Evolutionary conservation across 2,329 filamentous ascomycete genomes (phyloP), one percentile per base, ranked within the genome.

Genomic region (Diaporthe ilicicola): DNA sequence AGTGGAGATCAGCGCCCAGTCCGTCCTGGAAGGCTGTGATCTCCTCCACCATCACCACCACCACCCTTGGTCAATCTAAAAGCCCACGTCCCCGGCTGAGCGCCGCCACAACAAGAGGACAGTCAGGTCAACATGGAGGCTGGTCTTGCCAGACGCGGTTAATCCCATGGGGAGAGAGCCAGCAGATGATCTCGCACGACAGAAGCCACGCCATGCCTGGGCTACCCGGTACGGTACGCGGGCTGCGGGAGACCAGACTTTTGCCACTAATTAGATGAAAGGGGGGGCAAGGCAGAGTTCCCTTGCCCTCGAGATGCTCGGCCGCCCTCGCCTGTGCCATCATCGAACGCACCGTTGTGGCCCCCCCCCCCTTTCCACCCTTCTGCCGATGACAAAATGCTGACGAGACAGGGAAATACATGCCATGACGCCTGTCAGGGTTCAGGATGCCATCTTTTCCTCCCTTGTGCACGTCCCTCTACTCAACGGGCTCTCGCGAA

Each of bases 231-330:
- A 34, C 32, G 9, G 4, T 34, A 34, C 32, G 9, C 9, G 9
- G n/a, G 32, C 59, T n/a, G 59, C 59, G 59, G 29, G n/a, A 64
- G 32, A 48, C n/a, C 46, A 50, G 29, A 27, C 17, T 6, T 64
- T 64, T 64, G 59, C 59, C 59, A 64, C 59, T 64, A 37, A 37
- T 50, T 64, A 64, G 59, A 64, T 64, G 59, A 64, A 27, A 64
- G 59, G 59, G 54, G 56, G 56, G 13, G 34, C 44, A 42, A 50
- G 44, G 29, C 5, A 64, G 24, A 44, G 42, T 29, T 64, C 42
- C 50, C 6, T 24, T n/a, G 42, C 15, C 59, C 42, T 48, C 59
- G 46, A 64, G 59, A 64, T 50, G 59, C 59, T 64, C 59, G 59
- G 59, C 42, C 44, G 34, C 44, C 44, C 15, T 64, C 44, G 15